Percentiles rank a stretch among this genome's conserved stretches.
Evolutionary conservation across 805 yeast species (phyloP).

Genomic region (Huiozyma sinensis): DNA sequence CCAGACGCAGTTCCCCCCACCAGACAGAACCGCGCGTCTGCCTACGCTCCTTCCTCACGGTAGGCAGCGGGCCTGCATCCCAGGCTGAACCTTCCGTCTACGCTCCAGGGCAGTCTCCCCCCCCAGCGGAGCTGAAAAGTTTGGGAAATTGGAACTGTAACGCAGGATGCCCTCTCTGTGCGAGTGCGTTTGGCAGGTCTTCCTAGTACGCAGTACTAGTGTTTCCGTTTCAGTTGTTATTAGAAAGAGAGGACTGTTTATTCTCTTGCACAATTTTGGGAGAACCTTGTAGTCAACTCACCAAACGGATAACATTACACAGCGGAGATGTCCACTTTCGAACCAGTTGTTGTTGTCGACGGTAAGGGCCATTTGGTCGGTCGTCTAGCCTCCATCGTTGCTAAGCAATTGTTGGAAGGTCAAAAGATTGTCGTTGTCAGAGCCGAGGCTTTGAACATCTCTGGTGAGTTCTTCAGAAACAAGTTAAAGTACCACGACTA

Average conservation of each 20-base stretch:
- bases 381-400: constrained; percentile 97
- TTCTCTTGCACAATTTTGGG: no score
- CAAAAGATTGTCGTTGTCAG: constrained; percentile 97
- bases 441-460: constrained; percentile 94
- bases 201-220: neutral
- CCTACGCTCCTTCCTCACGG: neutral
- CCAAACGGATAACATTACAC: constrained; percentile 6
- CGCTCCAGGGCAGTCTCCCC: no score
- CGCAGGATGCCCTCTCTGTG: no score
- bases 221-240: no score
- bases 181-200: neutral
- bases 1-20: neutral
- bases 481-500: constrained; percentile 99
- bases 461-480: constrained; percentile 99
- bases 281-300: no score
- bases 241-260: neutral
- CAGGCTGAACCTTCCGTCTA: no score
- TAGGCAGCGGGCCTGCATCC: no score
- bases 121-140: no score
- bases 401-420: constrained; percentile 97
- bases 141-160: no score
- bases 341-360: constrained; percentile 97
- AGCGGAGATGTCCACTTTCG: constrained; percentile 51
- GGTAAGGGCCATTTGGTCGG: constrained; percentile 99
- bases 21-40: neutral